Evolutionary conservation across 192 early-diverging fungal genomes (phyloP).

Genomic region (Podila verticillata): DNA sequence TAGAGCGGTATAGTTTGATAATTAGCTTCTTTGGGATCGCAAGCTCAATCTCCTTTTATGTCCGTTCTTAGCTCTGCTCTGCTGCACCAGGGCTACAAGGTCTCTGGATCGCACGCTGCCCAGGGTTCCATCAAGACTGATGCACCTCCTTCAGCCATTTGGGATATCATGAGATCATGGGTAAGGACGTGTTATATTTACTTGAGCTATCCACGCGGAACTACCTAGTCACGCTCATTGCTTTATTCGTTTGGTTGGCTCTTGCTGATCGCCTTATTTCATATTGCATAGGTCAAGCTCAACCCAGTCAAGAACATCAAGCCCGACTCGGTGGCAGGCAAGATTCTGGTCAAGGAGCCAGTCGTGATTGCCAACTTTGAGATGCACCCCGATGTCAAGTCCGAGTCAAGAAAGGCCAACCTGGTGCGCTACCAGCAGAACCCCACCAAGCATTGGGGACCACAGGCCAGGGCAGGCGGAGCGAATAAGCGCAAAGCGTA

Average conservation of each 20-base stretch:
- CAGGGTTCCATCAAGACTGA: constrained; percentile 91
- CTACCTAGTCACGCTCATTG: background rate
- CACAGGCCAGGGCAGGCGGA: constrained; percentile 80
- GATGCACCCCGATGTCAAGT: constrained; percentile 73
- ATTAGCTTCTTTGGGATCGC: background rate
- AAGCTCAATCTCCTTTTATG: background rate
- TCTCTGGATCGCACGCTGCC: constrained; percentile 86
- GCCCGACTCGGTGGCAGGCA: constrained; percentile 72
- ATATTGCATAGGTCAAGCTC: constrained; percentile 60
- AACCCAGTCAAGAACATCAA: constrained; percentile 77
- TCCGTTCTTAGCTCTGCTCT: constrained; percentile 78
- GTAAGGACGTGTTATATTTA: constrained; percentile 18
- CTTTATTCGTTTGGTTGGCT: background rate
- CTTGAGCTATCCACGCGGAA: no score
- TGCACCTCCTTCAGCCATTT: constrained; percentile 85
- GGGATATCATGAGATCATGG: constrained; percentile 91
- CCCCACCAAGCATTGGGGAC: constrained; percentile 97
- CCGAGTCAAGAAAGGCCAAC: constrained; percentile 80
- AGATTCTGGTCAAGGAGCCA: constrained; percentile 68
- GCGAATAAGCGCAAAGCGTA: constrained; percentile 58
- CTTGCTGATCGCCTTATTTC: background rate
- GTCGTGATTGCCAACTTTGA: constrained; percentile 76
- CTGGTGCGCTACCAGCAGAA: constrained; percentile 96
- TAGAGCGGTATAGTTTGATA: background rate
- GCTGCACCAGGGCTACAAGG: constrained; percentile 89